Conservation (phyloP, 768 basidiomycete genomes). For the Artomyces pyxidatus region DNA sequence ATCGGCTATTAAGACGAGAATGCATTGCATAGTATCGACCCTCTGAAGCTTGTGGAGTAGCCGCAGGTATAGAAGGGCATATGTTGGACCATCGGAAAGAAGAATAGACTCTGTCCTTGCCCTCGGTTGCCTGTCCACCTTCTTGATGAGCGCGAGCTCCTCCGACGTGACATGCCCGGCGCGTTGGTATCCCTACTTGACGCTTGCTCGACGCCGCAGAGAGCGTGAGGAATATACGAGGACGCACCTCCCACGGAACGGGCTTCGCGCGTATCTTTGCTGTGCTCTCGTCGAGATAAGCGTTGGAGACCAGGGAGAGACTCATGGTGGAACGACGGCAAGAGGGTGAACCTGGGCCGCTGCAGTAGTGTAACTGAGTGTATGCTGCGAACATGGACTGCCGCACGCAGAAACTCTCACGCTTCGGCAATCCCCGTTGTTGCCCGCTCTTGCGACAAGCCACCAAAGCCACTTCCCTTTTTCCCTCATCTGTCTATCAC, state of each 20-base stretch:
- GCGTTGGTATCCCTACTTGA: constrained; percentile 82
- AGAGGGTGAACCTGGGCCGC: too few species aligned
- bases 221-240: background rate
- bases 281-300: constrained; percentile 81
- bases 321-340: constrained; percentile 40
- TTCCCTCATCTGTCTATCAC: too few species aligned
- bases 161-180: constrained; percentile 84
- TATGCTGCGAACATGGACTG: too few species aligned
- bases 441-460: too few species aligned
- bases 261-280: constrained; percentile 84
- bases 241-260: constrained; percentile 90
- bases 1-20: constrained; percentile 83
- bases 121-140: constrained; percentile 74
- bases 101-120: constrained; percentile 69
- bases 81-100: constrained; percentile 73
- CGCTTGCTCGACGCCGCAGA: background rate
- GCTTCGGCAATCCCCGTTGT: too few species aligned
- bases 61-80: constrained; percentile 83
- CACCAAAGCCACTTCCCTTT: too few species aligned
- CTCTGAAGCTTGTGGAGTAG: constrained; percentile 81
- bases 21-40: constrained; percentile 81
- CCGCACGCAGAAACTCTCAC: too few species aligned
- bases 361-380: too few species aligned
- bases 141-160: constrained; percentile 83
- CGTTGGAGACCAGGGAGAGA: constrained; percentile 67